Evolutionary conservation across 805 yeast species (phyloP).

Genomic region (Isabelozyma rhagii): DNA sequence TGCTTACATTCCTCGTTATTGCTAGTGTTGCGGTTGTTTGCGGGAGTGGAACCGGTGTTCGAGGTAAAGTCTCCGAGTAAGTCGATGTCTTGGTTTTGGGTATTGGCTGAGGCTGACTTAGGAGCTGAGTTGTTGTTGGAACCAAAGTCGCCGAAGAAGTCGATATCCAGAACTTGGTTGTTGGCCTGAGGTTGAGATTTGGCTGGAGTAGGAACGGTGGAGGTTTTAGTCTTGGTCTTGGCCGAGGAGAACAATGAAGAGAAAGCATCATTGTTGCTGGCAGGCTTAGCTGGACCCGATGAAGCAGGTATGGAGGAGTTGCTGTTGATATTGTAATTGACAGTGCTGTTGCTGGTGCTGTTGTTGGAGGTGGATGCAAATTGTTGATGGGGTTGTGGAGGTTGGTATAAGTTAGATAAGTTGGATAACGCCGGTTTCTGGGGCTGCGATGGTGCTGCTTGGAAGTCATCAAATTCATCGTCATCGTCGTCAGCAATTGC

Average conservation of each 20-base stretch:
- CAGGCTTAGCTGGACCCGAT: slow-evolving; percentile 38
- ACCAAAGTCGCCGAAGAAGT: slow-evolving; percentile 29
- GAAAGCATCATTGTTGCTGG: slow-evolving; percentile 59
- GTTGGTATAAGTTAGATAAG: slow-evolving; percentile 17
- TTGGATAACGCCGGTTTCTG: slow-evolving; percentile 10
- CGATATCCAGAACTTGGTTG: slow-evolving; percentile 15
- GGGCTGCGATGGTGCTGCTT: slow-evolving; percentile 53
- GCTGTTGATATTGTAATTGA: slow-evolving; percentile 18
- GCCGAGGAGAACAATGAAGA: slow-evolving; percentile 69
- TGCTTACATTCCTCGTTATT: no score
- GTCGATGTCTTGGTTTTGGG: slow-evolving; percentile 40
- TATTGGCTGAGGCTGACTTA: slow-evolving; percentile 5
- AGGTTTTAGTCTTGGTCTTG: slow-evolving; percentile 38
- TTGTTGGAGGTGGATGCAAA: slow-evolving; percentile 8
- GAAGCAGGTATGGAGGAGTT: slow-evolving; percentile 33
- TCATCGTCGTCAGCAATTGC: slow-evolving; percentile 45
- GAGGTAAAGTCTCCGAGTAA: slow-evolving; percentile 40
- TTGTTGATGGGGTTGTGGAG: slow-evolving; percentile 11
- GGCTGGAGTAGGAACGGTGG: slow-evolving; percentile 11
- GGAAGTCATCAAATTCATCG: slow-evolving; percentile 82
- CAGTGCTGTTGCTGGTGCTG: slow-evolving; percentile 6
- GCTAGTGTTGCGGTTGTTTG: no score
- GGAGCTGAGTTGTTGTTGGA: slow-evolving; percentile 10
- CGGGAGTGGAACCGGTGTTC: no score
- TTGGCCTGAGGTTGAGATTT: background rate